Evolutionary conservation across 2,329 filamentous ascomycete genomes (phyloP).

Genomic region (Fusarium acutatum): DNA sequence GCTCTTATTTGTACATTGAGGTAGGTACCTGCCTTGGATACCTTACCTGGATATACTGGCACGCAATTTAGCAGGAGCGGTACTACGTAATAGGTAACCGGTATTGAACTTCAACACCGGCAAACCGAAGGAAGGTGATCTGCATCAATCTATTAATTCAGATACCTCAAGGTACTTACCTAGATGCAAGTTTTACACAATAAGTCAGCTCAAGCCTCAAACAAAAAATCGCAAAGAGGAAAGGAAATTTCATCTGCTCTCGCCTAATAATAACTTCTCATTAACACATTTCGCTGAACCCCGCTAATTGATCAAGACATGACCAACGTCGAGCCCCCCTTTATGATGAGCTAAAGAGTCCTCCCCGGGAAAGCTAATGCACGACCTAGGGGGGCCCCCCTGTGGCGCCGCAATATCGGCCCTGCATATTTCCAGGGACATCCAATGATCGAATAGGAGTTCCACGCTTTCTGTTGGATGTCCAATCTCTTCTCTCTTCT

Average conservation of each 20-base stretch:
- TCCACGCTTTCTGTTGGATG: conserved; percentile 7
- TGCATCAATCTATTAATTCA: not conserved
- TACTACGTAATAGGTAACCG: not conserved
- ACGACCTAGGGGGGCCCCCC: conserved; percentile 4
- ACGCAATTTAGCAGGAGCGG: not conserved
- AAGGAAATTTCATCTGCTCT: conserved; percentile 3
- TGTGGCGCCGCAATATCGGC: conserved; percentile 30
- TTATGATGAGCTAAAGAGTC: conserved; percentile 21
- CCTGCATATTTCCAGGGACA: conserved; percentile 28
- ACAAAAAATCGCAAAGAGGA: not conserved
- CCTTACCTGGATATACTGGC: not conserved
- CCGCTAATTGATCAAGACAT: not conserved
- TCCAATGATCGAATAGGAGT: conserved; percentile 33
- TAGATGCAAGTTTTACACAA: not conserved
- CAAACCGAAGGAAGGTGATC: not conserved
- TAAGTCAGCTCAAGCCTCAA: not conserved
- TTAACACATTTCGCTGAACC: conserved; percentile 11
- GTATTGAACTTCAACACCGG: not conserved
- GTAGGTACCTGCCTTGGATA: not conserved
- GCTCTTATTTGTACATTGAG: not conserved
- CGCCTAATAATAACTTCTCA: conserved; percentile 7
- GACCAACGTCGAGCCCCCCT: not conserved
- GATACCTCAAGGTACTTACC: not conserved
- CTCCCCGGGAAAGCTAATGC: conserved; percentile 38
- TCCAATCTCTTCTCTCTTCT: conserved; percentile 38